Percentiles rank a stretch among this genome's conserved stretches.
Conservation (phyloP, 2,329 filamentous ascomycete species). For the Hypomyces perniciosus region DNA sequence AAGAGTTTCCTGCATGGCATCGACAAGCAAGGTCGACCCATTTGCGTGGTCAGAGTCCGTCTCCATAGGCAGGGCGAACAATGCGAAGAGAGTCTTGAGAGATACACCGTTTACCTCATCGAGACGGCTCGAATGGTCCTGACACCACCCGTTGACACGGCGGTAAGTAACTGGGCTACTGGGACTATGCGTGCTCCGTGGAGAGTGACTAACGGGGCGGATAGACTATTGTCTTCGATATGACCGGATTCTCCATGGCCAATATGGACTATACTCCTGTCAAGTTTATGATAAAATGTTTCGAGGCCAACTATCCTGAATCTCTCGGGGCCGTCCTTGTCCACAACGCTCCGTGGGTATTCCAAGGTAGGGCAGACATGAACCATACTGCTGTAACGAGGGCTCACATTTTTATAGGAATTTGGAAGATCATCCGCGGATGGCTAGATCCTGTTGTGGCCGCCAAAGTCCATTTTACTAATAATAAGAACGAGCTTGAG, state of each 20-base stretch:
- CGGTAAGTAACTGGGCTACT: conserved; percentile 52
- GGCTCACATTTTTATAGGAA: conserved; percentile 45
- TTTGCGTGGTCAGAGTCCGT: conserved; percentile 78
- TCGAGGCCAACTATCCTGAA: conserved; percentile 97
- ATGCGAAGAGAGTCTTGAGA: conserved; percentile 72
- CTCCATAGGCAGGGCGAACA: conserved; percentile 80
- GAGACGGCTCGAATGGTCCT: conserved; percentile 88
- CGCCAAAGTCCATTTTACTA: conserved; percentile 88
- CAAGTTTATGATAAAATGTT: conserved; percentile 99
- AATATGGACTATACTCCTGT: conserved; percentile 99
- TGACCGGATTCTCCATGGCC: conserved; percentile 86
- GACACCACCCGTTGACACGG: conserved; percentile 76
- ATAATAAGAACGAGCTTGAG: conserved; percentile 70
- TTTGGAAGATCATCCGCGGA: conserved; percentile 91
- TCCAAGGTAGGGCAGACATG: conserved; percentile 60
- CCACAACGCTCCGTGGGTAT: conserved; percentile 95
- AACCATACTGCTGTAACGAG: not conserved
- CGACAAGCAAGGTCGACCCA: conserved; percentile 78
- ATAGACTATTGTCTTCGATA: conserved; percentile 89
- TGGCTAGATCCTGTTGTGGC: conserved; percentile 98
- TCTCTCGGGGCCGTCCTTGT: conserved; percentile 83
- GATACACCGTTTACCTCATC: conserved; percentile 89
- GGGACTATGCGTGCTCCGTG: no score
- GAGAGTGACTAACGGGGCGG: not conserved
- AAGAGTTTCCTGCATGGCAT: conserved; percentile 89